Evolutionary conservation across 1,139 yeast species (phyloP), one percentile per base, ranked within the genome.

Genomic region (Yamadazyma siamensis): DNA sequence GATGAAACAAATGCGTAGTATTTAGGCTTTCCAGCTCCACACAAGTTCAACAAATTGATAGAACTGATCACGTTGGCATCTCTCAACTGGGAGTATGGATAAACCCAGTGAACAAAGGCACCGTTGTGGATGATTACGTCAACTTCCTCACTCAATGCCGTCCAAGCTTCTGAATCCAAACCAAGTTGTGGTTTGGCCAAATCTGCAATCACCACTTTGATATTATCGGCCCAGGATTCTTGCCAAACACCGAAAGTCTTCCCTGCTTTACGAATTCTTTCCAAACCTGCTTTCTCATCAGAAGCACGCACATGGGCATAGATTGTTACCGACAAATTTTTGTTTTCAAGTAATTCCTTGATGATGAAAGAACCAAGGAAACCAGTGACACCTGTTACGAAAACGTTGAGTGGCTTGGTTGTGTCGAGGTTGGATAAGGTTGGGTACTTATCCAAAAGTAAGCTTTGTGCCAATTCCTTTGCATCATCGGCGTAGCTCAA

Each of bases 61-160:
- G 97, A 84, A 30, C 95, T 80, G 39, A 89, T 63, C 21, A 94
- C 98, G 53, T 94, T 94, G 23, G 98, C 94, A 39, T 87, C 96
- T 48, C 97, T 77, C 46, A 94, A 69, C 47, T 84, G 86, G 31
- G 83, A 65, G 59, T 94, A 94, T 25, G 97, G 98, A 55, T 85
- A 91, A 3, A 89, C 96, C 99, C 99, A 94, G 59, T 94, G 98
- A 25, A 94, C 99, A 40, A 89, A 70, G 4, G 98, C 99, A 63
- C 97, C 98, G 50, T 94, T 94, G 59, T 94, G 99, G 40, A 94
- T 76, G 31, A 94, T 79, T 4, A 83, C 81, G 56, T 94, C 98
- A 36, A 89, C 67, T 1, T 66, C 59, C 10, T 72, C 59, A 4
- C 78, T 60, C 39, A 94, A 69, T 5, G 52, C 30, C 2, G 45